These are phyloP conservation scores for Emydomyces testavorans DNA, from an alignment of 2,329 filamentous ascomycete species.

Conservation along the genomic window DNA sequence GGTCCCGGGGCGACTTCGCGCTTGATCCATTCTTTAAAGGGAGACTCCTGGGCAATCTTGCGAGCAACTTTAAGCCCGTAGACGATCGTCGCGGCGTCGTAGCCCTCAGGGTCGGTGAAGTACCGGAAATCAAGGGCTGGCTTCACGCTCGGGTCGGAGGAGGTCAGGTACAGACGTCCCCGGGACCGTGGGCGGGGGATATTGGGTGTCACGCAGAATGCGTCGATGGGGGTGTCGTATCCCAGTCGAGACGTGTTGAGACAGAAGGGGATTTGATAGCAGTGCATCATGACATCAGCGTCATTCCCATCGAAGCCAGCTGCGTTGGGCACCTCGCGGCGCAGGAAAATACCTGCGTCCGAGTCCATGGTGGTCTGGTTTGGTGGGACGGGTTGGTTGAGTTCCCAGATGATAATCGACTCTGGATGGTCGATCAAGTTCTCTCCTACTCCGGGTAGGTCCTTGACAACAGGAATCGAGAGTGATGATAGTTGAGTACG, in stretches of 20 bases:
- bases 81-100: conserved; percentile 71
- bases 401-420: conserved; percentile 61
- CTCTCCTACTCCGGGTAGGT: conserved; percentile 29
- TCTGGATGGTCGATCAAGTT: conserved; percentile 50
- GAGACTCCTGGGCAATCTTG: conserved; percentile 59
- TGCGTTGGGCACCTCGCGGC: conserved; percentile 61
- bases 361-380: conserved; percentile 88
- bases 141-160: conserved; percentile 62
- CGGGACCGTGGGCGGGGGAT: conserved; percentile 72
- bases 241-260: conserved; percentile 74
- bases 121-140: conserved; percentile 80
- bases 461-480: conserved; percentile 21
- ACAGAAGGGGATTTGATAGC: conserved; percentile 88
- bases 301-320: conserved; percentile 59
- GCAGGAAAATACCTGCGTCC: conserved; percentile 78
- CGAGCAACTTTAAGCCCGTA: conserved; percentile 67
- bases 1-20: conserved; percentile 69
- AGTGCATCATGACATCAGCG: conserved; percentile 90
- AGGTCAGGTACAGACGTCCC: conserved; percentile 66
- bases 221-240: conserved; percentile 58
- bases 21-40: conserved; percentile 75
- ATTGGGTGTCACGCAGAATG: conserved; percentile 90
- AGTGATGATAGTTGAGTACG: conserved; percentile 18
- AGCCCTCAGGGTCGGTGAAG: conserved; percentile 76
- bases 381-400: conserved; percentile 62